A percentile compares a stretch with the other conserved stretches of the same genome.
Evolutionary conservation across 306 rosid genomes (phyloP).

Genomic region (Rosa multiflora): DNA sequence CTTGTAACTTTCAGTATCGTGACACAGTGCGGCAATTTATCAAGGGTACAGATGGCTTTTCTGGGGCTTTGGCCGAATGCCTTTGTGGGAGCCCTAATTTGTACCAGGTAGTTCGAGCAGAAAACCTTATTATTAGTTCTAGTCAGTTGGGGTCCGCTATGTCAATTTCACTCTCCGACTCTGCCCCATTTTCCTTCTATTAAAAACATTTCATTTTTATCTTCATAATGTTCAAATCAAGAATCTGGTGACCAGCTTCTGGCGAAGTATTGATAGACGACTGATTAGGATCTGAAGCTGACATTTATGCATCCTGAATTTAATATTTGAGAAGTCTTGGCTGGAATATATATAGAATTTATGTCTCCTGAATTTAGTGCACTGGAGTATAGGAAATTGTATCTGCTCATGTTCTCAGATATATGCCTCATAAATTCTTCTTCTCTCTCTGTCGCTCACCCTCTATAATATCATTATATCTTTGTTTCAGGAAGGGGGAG

Average conservation of each 20-base stretch:
- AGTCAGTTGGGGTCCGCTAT: neutral
- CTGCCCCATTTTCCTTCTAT: neutral
- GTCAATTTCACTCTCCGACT: neutral
- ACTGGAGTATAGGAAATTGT: neutral
- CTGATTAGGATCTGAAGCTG: neutral
- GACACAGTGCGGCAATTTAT: conserved; percentile 89
- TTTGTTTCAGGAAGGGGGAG: conserved; percentile 75
- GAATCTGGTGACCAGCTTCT: neutral
- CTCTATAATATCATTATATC: conserved; percentile 20
- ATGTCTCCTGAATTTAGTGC: neutral
- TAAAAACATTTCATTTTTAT: neutral
- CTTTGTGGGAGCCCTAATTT: conserved; percentile 95
- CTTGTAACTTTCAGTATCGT: conserved; percentile 68
- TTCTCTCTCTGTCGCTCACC: conserved; percentile 17
- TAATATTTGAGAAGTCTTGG: neutral
- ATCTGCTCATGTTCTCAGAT: neutral
- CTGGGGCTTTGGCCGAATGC: conserved; percentile 92
- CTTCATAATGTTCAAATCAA: neutral
- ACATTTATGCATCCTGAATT: neutral
- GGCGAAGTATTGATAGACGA: neutral
- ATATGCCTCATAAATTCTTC: neutral
- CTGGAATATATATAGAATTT: neutral
- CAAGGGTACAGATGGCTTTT: conserved; percentile 91
- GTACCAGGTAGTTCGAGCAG: conserved; percentile 64
- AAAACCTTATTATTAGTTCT: neutral